Percentiles rank a stretch among this genome's conserved stretches.
Evolutionary conservation across 2,329 filamentous ascomycete species (phyloP).

Genomic region (Seiridium cupressi): DNA sequence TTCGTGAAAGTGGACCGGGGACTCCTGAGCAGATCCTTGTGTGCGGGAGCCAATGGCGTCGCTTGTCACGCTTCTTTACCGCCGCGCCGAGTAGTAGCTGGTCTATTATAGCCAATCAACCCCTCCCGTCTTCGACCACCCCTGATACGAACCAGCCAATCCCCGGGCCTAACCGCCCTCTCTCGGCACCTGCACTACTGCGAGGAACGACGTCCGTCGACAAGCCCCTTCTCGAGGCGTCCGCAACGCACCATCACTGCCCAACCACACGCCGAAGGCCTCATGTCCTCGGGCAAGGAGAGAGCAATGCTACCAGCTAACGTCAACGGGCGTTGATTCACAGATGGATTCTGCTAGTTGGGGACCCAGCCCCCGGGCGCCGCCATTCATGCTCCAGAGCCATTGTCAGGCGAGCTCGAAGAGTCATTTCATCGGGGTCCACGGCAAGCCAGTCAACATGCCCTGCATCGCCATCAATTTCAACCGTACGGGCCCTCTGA

Average conservation of each 20-base stretch:
- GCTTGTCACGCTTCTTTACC: conserved; percentile 21
- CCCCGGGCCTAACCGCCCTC: conserved; percentile 24
- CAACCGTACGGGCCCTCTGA: neutral
- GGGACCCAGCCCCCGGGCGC: conserved; percentile 10
- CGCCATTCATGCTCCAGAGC: conserved; percentile 12
- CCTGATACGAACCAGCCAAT: conserved; percentile 33
- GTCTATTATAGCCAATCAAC: conserved; percentile 25
- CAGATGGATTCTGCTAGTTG: conserved; percentile 7
- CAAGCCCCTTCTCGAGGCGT: conserved; percentile 15
- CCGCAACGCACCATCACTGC: conserved; percentile 18
- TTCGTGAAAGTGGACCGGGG: neutral
- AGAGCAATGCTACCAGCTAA: conserved; percentile 17
- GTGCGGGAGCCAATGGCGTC: conserved; percentile 7
- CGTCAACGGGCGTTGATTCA: conserved; percentile 10
- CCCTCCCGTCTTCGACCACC: conserved; percentile 19
- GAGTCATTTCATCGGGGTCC: conserved; percentile 12
- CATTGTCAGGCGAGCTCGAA: conserved; percentile 12
- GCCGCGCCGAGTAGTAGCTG: conserved; percentile 28
- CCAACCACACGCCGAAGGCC: conserved; percentile 26
- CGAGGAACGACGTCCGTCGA: conserved; percentile 30
- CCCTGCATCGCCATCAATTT: neutral
- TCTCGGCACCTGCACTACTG: conserved; percentile 31
- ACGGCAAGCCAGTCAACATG: neutral
- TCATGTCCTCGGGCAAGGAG: conserved; percentile 12
- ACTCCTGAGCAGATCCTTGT: neutral